These are phyloP conservation scores for Starmerella kuoi DNA, from an alignment of 805 yeast species.

Conservation along the genomic window DNA sequence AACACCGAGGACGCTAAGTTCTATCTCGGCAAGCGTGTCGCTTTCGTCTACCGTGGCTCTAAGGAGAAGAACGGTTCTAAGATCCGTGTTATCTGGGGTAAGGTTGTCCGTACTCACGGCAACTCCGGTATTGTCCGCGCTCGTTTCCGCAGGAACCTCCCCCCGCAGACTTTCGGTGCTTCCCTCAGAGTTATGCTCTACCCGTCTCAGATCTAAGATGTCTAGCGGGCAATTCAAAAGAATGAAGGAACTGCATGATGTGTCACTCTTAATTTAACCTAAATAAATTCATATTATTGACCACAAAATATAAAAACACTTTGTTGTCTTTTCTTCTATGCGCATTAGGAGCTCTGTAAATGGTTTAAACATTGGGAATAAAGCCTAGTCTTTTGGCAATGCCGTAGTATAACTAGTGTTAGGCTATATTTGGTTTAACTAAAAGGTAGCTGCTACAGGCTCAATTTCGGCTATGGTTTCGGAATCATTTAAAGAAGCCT, in stretches of 20 bases:
- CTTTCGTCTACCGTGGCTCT: conserved; percentile 97
- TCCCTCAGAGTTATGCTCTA: conserved; percentile 98
- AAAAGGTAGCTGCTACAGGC: too few species aligned
- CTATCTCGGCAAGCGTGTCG: conserved; percentile 99
- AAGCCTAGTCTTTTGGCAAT: too few species aligned
- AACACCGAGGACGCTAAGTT: conserved; percentile 90
- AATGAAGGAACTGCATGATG: conserved; percentile 12
- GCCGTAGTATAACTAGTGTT: too few species aligned
- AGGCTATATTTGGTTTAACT: too few species aligned
- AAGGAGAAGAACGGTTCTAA: conserved; percentile 98
- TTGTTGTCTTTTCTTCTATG: too few species aligned
- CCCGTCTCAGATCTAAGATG: conserved; percentile 91
- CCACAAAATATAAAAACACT: background rate
- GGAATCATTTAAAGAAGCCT: too few species aligned
- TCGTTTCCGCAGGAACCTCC: conserved; percentile 96
- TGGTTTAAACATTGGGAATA: too few species aligned
- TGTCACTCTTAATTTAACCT: conserved; percentile 15
- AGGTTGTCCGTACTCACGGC: conserved; percentile 98
- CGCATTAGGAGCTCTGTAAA: too few species aligned
- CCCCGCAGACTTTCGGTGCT: conserved; percentile 99
- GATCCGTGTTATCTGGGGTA: conserved; percentile 99
- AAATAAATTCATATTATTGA: conserved; percentile 4
- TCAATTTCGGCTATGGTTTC: too few species aligned
- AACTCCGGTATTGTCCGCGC: conserved; percentile 97
- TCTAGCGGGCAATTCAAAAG: background rate